Evolutionary conservation across 371 early-diverging fungal species (phyloP).

Genomic region (Choanephora cucurbitarum): DNA sequence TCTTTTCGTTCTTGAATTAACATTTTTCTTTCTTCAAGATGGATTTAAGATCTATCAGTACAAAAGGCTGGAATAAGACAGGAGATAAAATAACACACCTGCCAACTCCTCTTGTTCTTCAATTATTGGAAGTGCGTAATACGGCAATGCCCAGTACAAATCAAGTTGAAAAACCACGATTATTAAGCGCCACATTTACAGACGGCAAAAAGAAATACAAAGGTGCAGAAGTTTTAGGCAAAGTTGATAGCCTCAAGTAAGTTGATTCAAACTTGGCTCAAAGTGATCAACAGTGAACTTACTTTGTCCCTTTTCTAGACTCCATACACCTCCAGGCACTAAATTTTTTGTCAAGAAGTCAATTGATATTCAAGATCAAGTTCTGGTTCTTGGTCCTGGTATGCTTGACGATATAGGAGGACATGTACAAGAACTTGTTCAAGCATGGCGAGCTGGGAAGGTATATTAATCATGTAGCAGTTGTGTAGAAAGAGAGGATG

Average conservation of each 20-base stretch:
- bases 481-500: neutral
- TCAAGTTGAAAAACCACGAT: conserved; percentile 40
- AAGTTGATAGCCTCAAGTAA: conserved; percentile 39
- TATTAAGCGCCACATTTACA: conserved; percentile 35
- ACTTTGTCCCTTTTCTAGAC: conserved; percentile 14
- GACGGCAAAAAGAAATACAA: conserved; percentile 45
- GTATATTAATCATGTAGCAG: conserved; percentile 14
- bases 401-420: conserved; percentile 43
- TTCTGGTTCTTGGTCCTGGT: conserved; percentile 36
- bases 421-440: conserved; percentile 44
- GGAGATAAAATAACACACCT: conserved; percentile 16
- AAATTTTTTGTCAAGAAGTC: conserved; percentile 39
- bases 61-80: conserved; percentile 28
- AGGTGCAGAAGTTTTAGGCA: conserved; percentile 36
- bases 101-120: conserved; percentile 34
- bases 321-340: conserved; percentile 49
- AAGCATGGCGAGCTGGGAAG: conserved; percentile 52
- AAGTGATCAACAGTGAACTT: too few relatives aligned
- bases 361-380: conserved; percentile 35
- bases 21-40: conserved; percentile 20
- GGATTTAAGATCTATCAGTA: conserved; percentile 36
- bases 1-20: neutral
- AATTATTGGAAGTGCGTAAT: conserved; percentile 40
- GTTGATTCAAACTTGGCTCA: too few relatives aligned
- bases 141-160: conserved; percentile 36